Base-by-base conservation (phyloP, 2,329 filamentous ascomycete species). In the Passalora sequoiae region DNA sequence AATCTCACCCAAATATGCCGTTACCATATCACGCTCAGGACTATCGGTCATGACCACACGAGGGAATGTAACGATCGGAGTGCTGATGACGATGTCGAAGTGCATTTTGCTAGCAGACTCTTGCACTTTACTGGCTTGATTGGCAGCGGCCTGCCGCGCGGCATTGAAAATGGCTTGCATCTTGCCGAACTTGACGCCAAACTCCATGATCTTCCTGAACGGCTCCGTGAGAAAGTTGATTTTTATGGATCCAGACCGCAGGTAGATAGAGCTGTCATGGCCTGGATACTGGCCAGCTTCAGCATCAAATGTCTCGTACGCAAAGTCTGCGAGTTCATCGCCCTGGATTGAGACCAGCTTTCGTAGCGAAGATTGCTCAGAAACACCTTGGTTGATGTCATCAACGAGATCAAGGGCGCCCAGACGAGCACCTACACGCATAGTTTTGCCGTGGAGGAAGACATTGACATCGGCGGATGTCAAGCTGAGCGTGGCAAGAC, bases 91-190 rank as follows among this genome's bases (percentile, higher is more conserved):
- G 15, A 98, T 79, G 59, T 98, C 92, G 44, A 96, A 96, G 62
- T 94, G 89, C 71, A 97, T 86, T 51, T 87, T 88, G 59, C 83
- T 87, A 0, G 86, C 86, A 60, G 82, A 89, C 60, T 97, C 84
- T 60, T 97, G 92, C 4, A 98, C 79, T 60, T 96, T 89, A 46
- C 80, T 94, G 7, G 92, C 94, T 64, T 96, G 89, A 49, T 86
- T 91, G 28, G 92, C 87, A 2, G 94, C 92, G 28, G 91, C 94
- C 66, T 95, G 88, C 24, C 94, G 81, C 9, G 94, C 92, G 30
- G 92, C 91, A 61, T 99, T 98, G 72, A 95, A 98, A 40, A 98
- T 85, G 16, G 92, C 91, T 66, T 98, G 92, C 92, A 99, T 99
- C 68, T 94, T 95, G 48, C 94, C 92, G 64, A 99, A 99, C 60